Percentiles rank a stretch among this genome's conserved stretches.
phyloP scores from a whole-genome alignment of 306 rosid species.

The Psophocarpus tetragonolobus region DNA sequence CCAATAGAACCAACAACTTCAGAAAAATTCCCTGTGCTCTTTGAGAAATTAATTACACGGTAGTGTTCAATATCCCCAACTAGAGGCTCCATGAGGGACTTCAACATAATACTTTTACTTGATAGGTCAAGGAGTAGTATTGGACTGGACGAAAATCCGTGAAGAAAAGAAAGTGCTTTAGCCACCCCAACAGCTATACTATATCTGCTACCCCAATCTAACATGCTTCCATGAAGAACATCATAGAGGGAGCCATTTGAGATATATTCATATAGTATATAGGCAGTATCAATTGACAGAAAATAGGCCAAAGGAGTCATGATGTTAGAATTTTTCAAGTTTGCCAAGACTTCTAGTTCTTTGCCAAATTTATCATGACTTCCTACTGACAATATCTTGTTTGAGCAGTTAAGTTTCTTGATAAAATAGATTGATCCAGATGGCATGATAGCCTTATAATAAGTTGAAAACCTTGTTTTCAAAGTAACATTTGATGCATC shows the following conservation, averaged over 20 bases:
- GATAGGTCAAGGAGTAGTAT: slow-evolving; percentile 81
- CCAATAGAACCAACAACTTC: slow-evolving; percentile 90
- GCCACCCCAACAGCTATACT: slow-evolving; percentile 89
- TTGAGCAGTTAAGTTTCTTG: slow-evolving; percentile 83
- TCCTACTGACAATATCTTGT: slow-evolving; percentile 66
- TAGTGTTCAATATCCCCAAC: slow-evolving; percentile 88
- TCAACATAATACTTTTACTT: slow-evolving; percentile 68
- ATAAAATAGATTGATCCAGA: slow-evolving; percentile 67
- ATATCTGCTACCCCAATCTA: slow-evolving; percentile 89
- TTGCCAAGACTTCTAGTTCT: slow-evolving; percentile 67
- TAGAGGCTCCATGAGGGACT: slow-evolving; percentile 88
- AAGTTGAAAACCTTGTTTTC: slow-evolving; percentile 82
- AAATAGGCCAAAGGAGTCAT: slow-evolving; percentile 86
- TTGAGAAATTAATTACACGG: slow-evolving; percentile 81
- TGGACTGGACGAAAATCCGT: slow-evolving; percentile 66
- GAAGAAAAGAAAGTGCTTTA: slow-evolving; percentile 86
- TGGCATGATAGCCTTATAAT: slow-evolving; percentile 74
- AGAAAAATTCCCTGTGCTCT: slow-evolving; percentile 79
- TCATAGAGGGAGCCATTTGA: slow-evolving; percentile 74
- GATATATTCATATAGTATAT: slow-evolving; percentile 66
- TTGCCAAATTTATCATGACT: slow-evolving; percentile 54
- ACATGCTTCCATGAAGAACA: slow-evolving; percentile 62
- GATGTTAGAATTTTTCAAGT: slow-evolving; percentile 78
- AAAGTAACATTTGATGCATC: slow-evolving; percentile 51
- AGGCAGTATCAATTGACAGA: slow-evolving; percentile 65